These are phyloP conservation scores for Nannochloropsis salina DNA, from an alignment of 108 stramenopile genomes.

Conservation along the genomic window DNA sequence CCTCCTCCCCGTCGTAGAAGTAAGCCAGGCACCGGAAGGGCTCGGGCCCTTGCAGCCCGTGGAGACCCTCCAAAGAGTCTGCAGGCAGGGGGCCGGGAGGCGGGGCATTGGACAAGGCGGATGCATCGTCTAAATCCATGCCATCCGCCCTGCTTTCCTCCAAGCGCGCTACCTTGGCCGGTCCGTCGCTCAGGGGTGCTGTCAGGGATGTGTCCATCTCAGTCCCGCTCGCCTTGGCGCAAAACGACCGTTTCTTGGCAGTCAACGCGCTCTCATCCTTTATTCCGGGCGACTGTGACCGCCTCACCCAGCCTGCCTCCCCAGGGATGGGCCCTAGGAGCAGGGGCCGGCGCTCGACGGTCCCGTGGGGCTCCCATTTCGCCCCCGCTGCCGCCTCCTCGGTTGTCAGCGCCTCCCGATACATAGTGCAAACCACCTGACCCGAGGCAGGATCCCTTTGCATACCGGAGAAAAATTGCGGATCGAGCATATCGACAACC, in stretches of 20 bases:
- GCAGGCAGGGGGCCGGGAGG: not conserved
- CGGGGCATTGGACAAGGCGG: not conserved
- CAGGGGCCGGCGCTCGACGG: not conserved
- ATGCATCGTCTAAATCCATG: not conserved
- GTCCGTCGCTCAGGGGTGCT: not conserved
- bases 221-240: not conserved
- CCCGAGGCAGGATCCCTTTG: not conserved
- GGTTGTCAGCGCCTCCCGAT: not conserved
- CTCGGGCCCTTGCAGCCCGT: not conserved
- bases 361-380: not conserved
- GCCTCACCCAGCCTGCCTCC: not conserved
- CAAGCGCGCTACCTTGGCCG: not conserved
- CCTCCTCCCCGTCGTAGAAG: not conserved
- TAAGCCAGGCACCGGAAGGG: not conserved
- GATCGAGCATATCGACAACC: slow-evolving; percentile 14
- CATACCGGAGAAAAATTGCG: not conserved
- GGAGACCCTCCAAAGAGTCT: not conserved
- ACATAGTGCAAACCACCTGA: not conserved
- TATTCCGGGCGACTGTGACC: not conserved
- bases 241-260: not conserved
- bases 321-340: slow-evolving; percentile 15
- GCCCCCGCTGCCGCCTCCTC: not conserved
- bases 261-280: not conserved
- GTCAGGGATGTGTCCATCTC: not conserved
- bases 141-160: not conserved